Percentiles rank a stretch among this genome's conserved stretches.
These are phyloP conservation scores for Jackrogersella minutella DNA, from an alignment of 495 filamentous ascomycete species.

Conservation along the genomic window DNA sequence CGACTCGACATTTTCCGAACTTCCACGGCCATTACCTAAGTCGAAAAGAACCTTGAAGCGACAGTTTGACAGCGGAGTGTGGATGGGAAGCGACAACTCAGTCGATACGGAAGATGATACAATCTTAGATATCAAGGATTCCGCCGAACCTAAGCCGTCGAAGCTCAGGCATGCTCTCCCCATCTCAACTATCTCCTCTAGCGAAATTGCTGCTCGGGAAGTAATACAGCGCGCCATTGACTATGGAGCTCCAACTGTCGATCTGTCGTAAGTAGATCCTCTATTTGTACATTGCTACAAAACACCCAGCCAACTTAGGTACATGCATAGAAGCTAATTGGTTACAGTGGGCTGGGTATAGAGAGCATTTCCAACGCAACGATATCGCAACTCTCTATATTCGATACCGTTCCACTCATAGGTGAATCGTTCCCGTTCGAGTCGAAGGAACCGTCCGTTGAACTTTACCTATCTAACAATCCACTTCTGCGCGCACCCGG, in stretches of 20 bases:
- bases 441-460: constrained; percentile 59
- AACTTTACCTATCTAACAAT: constrained; percentile 72
- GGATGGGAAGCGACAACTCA: constrained; percentile 71
- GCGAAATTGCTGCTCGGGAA: constrained; percentile 45
- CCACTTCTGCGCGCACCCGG: constrained; percentile 59
- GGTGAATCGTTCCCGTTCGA: constrained; percentile 50
- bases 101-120: constrained; percentile 53
- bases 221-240: constrained; percentile 67
- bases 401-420: constrained; percentile 60
- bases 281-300: background rate
- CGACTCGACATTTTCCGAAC: constrained; percentile 51
- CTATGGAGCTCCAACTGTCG: constrained; percentile 65
- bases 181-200: constrained; percentile 24
- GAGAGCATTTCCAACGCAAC: constrained; percentile 53
- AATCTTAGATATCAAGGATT: constrained; percentile 30
- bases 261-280: constrained; percentile 67
- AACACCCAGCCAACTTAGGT: background rate
- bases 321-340: constrained; percentile 17
- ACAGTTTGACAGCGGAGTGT: constrained; percentile 83
- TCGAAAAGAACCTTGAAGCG: constrained; percentile 66
- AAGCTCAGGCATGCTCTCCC: constrained; percentile 32
- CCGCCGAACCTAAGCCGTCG: constrained; percentile 33
- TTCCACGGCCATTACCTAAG: constrained; percentile 39
- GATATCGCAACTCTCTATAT: constrained; percentile 65
- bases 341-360: constrained; percentile 46